A percentile compares a stretch with the other conserved stretches of the same genome.
These are phyloP conservation scores for Buddleja alternifolia DNA, from an alignment of 257 asterid species.

Conservation along the genomic window DNA sequence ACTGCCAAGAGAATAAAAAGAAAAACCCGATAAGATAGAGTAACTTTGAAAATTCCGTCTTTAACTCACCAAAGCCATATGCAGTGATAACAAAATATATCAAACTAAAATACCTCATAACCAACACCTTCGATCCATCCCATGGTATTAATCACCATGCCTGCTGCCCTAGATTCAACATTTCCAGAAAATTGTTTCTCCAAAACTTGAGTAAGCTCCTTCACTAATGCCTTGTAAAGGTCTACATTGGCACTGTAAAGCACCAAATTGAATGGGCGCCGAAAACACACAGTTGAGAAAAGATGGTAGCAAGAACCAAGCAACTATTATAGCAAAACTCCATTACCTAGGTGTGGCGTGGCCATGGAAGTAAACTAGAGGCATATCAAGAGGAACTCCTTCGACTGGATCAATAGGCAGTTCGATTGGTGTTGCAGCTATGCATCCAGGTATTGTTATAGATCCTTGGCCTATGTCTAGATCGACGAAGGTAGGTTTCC, in stretches of 20 bases:
- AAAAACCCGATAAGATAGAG: constrained; percentile 1
- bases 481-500: constrained; percentile 99
- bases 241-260: constrained; percentile 80
- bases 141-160: constrained; percentile 96
- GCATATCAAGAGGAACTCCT: constrained; percentile 98
- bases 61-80: constrained; percentile 14
- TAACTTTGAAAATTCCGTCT: constrained; percentile 14
- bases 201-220: constrained; percentile 84
- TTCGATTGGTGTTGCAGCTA: constrained; percentile 95
- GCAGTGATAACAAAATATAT: neutral
- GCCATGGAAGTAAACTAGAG: constrained; percentile 90
- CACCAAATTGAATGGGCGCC: constrained; percentile 33
- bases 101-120: constrained; percentile 67
- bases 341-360: constrained; percentile 87
- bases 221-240: constrained; percentile 83
- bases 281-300: constrained; percentile 17
- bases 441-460: constrained; percentile 90
- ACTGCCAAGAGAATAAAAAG: constrained; percentile 47
- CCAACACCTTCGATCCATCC: constrained; percentile 98
- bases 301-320: neutral
- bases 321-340: no score
- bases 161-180: constrained; percentile 90
- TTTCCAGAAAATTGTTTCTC: constrained; percentile 86
- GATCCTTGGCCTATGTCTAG: constrained; percentile 98
- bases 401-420: constrained; percentile 95